Evolutionary conservation across 1,139 yeast genomes (phyloP).

Genomic region (Candida sp.): DNA sequence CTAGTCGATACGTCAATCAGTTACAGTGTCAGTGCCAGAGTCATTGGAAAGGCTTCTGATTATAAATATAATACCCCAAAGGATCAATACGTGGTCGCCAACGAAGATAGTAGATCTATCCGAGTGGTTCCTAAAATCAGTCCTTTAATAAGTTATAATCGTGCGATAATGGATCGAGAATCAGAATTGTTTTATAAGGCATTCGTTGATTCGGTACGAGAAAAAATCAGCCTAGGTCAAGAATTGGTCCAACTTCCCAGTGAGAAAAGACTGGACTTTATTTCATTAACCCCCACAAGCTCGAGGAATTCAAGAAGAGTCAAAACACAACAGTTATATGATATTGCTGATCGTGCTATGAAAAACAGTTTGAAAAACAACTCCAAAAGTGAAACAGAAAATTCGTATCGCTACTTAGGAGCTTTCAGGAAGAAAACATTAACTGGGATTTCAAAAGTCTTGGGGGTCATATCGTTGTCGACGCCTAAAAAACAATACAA

Average conservation of each 20-base stretch:
- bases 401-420: slow-evolving; percentile 28
- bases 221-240: slow-evolving; percentile 28
- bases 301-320: slow-evolving; percentile 12
- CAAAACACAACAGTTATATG: slow-evolving; percentile 35
- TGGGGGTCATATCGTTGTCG: slow-evolving; percentile 35
- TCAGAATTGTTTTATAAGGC: slow-evolving; percentile 32
- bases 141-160: slow-evolving; percentile 19
- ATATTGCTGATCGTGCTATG: slow-evolving; percentile 16
- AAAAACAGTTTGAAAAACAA: slow-evolving; percentile 11
- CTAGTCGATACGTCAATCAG: slow-evolving; percentile 36
- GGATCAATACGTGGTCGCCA: slow-evolving; percentile 39
- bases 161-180: slow-evolving; percentile 17
- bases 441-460: slow-evolving; percentile 29
- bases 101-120: slow-evolving; percentile 30
- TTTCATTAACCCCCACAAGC: slow-evolving; percentile 10
- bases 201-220: slow-evolving; percentile 28
- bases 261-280: slow-evolving; percentile 5
- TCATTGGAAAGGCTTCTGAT: slow-evolving; percentile 41
- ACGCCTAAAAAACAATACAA: slow-evolving; percentile 32
- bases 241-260: slow-evolving; percentile 11
- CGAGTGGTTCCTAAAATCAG: slow-evolving; percentile 33
- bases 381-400: slow-evolving; percentile 18
- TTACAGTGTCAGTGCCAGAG: slow-evolving; percentile 40
- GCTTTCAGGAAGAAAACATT: slow-evolving; percentile 34
- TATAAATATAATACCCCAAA: slow-evolving; percentile 15